These are phyloP conservation scores for Mycena sp. DNA, from an alignment of 1,284 basidiomycete species.

Conservation along the genomic window DNA sequence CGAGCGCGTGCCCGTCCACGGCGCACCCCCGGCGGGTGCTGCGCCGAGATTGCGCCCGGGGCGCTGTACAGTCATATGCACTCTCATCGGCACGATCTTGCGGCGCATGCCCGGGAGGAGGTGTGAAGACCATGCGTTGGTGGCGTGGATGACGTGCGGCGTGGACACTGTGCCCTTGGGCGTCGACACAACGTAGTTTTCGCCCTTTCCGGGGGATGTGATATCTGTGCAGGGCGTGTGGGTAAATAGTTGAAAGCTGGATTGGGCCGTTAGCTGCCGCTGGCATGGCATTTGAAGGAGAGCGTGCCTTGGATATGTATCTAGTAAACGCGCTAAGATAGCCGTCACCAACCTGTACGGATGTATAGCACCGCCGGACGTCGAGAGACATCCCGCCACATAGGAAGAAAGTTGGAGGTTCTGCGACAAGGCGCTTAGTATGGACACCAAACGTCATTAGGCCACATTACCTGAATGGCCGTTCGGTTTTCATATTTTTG, in stretches of 20 bases:
- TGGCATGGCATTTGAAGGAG: not conserved
- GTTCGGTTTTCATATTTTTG: slow-evolving; percentile 34
- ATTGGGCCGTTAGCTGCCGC: not conserved
- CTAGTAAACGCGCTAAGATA: slow-evolving; percentile 56
- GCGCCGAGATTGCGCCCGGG: slow-evolving; percentile 46
- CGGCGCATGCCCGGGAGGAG: slow-evolving; percentile 71
- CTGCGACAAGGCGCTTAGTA: slow-evolving; percentile 37
- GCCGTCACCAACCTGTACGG: slow-evolving; percentile 67
- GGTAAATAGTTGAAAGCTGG: slow-evolving; percentile 59
- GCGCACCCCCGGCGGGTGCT: slow-evolving; percentile 27
- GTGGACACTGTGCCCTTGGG: slow-evolving; percentile 62
- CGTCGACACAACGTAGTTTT: slow-evolving; percentile 57
- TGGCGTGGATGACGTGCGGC: slow-evolving; percentile 78
- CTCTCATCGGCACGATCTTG: slow-evolving; percentile 67
- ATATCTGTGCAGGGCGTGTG: slow-evolving; percentile 61
- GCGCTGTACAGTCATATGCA: slow-evolving; percentile 73
- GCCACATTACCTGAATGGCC: slow-evolving; percentile 36
- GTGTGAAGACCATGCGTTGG: slow-evolving; percentile 79
- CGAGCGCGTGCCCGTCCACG: slow-evolving; percentile 52
- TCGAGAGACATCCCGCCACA: slow-evolving; percentile 55
- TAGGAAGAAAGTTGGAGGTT: slow-evolving; percentile 52
- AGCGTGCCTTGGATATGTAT: slow-evolving; percentile 32
- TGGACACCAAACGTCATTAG: not conserved
- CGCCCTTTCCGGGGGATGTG: slow-evolving; percentile 32
- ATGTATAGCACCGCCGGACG: slow-evolving; percentile 60